Conservation (phyloP, 805 yeast species). For the Ogataea methanolica region DNA sequence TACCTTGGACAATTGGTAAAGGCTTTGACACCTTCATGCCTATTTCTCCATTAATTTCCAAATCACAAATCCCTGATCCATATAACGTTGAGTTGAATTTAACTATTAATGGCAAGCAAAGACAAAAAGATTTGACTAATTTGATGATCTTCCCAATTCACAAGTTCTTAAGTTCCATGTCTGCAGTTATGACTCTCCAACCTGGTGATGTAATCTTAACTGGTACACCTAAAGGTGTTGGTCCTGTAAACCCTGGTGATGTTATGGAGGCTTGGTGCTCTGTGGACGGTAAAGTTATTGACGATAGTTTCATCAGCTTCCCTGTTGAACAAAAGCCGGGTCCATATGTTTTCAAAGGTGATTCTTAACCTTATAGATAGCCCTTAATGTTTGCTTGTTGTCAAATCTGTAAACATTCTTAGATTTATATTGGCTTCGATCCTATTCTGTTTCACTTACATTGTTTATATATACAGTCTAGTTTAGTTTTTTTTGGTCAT, state of each 20-base stretch:
- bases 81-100: constrained; percentile 61
- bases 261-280: constrained; percentile 57
- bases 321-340: constrained; percentile 55
- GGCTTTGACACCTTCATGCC: constrained; percentile 97
- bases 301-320: constrained; percentile 42
- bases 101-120: constrained; percentile 62
- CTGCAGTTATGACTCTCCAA: constrained; percentile 84
- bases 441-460: no score
- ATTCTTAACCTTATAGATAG: no score
- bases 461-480: no score
- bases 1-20: constrained; percentile 96
- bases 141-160: constrained; percentile 89
- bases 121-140: constrained; percentile 71
- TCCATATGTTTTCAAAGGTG: constrained; percentile 43
- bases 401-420: no score
- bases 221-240: constrained; percentile 99
- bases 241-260: constrained; percentile 77
- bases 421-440: no score
- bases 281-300: constrained; percentile 52
- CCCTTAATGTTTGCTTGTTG: no score
- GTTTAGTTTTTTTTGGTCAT: no score
- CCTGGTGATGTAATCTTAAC: constrained; percentile 90
- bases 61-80: constrained; percentile 63
- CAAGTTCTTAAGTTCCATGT: constrained; percentile 71
- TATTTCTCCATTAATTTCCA: constrained; percentile 67